Evolutionary conservation across 2,329 filamentous ascomycete species (phyloP), one percentile per base, ranked within the genome.

Genomic region (Pezicula neosporulosa): DNA sequence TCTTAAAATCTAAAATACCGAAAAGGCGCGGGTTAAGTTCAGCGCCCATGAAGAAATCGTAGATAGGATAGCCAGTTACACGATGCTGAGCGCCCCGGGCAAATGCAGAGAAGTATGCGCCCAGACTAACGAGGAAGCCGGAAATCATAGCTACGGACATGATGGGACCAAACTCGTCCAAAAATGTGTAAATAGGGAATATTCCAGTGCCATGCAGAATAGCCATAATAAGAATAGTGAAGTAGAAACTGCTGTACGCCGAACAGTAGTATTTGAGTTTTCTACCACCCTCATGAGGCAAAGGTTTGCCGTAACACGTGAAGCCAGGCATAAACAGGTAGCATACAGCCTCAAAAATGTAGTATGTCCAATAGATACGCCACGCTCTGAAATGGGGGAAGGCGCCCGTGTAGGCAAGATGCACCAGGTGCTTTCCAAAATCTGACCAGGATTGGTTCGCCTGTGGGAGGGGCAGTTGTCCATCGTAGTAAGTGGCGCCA

Each of bases 201-300:
- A 91, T 59, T 27, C 90, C 90, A 12, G 86, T 87, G 65, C 88
- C 83, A 72, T 99, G 94, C 48, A 97, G 80, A 8, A 67, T 72
- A 16, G 81, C 74, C 36, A 86, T 83, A 35, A 90, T 71, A 9
- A 77, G 75, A 60, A 97, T 88, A 60, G 90, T 97, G 43, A 85
- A 81, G 74, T 96, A 99, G 70, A 96, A 90, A 55, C 89, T 93
- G 72, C 77, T 81, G 62, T 93, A 86, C 55, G 85, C 94, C 42
- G 90, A 96, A 81, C 94, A 99, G 76, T 92, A 97, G 77, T 99
- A 99, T 56, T 81, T 80, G 53, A 99, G 80, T 74, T 95, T 89
- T 78, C 91, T 89, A 64, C 90, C 90, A 53, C 85, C 85, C 63
- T 86, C 79, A 66, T 95, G 89, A 19, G 86, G 81, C 42, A 99